These are phyloP conservation scores for Arabidopsis arenosa DNA, from an alignment of 345 rosid genomes.

Conservation along the genomic window DNA sequence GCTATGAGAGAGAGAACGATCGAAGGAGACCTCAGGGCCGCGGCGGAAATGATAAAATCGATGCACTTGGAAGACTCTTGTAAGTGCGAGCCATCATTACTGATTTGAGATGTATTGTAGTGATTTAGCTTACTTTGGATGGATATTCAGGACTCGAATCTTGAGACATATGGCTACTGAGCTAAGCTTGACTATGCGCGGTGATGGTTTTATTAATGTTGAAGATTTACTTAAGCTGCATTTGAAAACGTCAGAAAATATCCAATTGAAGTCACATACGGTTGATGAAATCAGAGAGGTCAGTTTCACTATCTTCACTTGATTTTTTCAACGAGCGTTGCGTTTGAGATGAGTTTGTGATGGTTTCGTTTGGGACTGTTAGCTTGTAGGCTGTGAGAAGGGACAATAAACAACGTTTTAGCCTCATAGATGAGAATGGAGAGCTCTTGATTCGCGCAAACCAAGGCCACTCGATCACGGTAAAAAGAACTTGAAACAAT, in stretches of 20 bases:
- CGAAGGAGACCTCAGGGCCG: conserved; percentile 55
- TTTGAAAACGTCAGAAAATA: conserved; percentile 68
- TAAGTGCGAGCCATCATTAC: conserved; percentile 49
- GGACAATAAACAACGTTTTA: conserved; percentile 55
- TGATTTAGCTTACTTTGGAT: background rate
- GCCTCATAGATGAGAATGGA: conserved; percentile 30
- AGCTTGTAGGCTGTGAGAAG: conserved; percentile 68
- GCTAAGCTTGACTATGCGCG: conserved; percentile 66
- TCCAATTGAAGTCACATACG: conserved; percentile 69
- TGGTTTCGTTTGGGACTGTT: background rate
- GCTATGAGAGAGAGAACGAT: conserved; percentile 44
- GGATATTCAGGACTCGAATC: conserved; percentile 62
- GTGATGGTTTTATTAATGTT: conserved; percentile 84
- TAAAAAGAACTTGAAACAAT: conserved; percentile 14
- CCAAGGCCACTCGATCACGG: conserved; percentile 90
- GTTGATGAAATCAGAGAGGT: conserved; percentile 84
- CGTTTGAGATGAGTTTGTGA: background rate
- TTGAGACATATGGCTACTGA: conserved; percentile 84
- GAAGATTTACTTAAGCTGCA: conserved; percentile 70
- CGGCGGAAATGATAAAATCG: conserved; percentile 62
- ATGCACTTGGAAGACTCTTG: conserved; percentile 91
- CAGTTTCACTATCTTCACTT: background rate
- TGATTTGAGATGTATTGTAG: background rate
- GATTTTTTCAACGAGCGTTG: too few species aligned
- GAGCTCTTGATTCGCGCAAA: conserved; percentile 88